A percentile compares a stretch with the other conserved stretches of the same genome.
Conservation (phyloP, 345 rosid species). For the Erysimum cheiranthoides region DNA sequence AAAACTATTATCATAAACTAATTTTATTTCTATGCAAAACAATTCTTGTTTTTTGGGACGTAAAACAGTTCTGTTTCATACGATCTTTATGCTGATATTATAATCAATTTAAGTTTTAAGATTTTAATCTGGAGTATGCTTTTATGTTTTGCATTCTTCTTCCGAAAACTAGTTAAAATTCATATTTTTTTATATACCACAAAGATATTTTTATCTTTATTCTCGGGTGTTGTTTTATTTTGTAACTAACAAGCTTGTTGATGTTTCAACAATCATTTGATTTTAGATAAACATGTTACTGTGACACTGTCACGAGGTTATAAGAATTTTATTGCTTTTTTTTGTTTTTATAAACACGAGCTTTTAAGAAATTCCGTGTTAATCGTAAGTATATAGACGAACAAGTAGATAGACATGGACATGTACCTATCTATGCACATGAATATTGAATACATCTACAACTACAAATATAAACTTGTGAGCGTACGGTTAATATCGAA, state of each 20-base stretch:
- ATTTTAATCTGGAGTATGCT: too few relatives aligned
- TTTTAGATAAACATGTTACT: neutral
- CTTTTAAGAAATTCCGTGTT: neutral
- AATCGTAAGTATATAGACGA: neutral
- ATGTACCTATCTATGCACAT: neutral
- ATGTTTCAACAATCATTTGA: neutral
- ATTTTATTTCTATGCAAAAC: neutral
- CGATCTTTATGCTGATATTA: too few relatives aligned
- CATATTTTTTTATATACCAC: too few relatives aligned
- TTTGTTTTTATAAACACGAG: neutral
- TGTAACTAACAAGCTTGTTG: neutral
- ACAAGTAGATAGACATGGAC: neutral
- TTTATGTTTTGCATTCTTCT: too few relatives aligned
- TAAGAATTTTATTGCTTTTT: too few relatives aligned
- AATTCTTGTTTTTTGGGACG: neutral
- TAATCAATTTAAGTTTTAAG: too few relatives aligned
- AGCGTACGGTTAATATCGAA: neutral
- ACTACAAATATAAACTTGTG: neutral
- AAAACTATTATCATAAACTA: neutral
- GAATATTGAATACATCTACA: neutral
- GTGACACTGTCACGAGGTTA: too few relatives aligned
- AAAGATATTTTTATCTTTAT: too few relatives aligned
- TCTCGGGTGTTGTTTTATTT: neutral
- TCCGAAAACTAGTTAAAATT: too few relatives aligned
- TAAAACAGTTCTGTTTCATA: too few relatives aligned